phyloP scores from a whole-genome alignment of 116 monocot species.

The Iris pallida region DNA sequence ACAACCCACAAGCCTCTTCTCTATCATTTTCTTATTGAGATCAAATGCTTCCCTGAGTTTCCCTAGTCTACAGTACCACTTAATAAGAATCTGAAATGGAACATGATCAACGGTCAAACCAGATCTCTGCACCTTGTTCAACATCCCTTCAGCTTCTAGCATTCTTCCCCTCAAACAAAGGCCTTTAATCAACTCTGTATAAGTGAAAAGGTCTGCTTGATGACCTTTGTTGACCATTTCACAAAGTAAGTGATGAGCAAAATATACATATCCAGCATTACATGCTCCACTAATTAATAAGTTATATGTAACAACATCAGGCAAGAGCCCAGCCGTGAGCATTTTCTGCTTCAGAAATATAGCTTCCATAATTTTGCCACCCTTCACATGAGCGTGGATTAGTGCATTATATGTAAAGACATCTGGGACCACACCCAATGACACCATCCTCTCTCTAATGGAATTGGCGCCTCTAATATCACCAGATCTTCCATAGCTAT shows the following conservation, averaged over 20 bases:
- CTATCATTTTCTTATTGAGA: conserved; percentile 49
- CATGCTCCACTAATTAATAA: conserved; percentile 54
- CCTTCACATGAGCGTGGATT: conserved; percentile 49
- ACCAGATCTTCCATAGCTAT: conserved; percentile 49
- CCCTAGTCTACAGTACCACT: conserved; percentile 38
- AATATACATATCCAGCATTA: conserved; percentile 20
- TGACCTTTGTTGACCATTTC: conserved; percentile 39
- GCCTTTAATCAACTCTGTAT: conserved; percentile 58
- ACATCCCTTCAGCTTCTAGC: conserved; percentile 38
- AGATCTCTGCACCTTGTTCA: conserved; percentile 30
- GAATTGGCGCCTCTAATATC: conserved; percentile 31
- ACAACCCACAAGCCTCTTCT: conserved; percentile 42
- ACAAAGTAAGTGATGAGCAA: conserved; percentile 22
- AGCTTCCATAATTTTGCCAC: conserved; percentile 38
- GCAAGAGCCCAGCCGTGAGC: not conserved
- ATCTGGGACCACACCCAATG: conserved; percentile 48
- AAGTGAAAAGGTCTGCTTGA: conserved; percentile 56
- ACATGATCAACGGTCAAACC: conserved; percentile 54
- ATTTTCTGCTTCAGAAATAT: not conserved
- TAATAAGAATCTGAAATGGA: conserved; percentile 70
- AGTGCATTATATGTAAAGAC: conserved; percentile 63
- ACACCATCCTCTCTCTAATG: conserved; percentile 45
- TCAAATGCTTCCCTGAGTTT: conserved; percentile 40
- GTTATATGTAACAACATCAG: conserved; percentile 77
- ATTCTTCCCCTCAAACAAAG: conserved; percentile 42